phyloP scores from a whole-genome alignment of 371 early-diverging fungal genomes.

The Mucor mucedo region DNA sequence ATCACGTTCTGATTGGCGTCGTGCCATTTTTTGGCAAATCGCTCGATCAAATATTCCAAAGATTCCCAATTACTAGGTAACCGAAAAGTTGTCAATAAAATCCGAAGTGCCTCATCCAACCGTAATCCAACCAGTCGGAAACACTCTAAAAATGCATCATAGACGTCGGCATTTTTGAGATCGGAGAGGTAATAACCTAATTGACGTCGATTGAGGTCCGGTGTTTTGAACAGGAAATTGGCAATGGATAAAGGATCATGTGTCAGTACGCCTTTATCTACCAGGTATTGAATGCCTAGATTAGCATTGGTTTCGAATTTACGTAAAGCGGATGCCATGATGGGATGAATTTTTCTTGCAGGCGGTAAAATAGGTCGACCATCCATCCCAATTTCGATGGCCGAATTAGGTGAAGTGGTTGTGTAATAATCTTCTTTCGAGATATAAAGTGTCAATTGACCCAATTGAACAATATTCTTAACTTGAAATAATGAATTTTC shows the following conservation, averaged over 20 bases:
- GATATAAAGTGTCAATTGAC: conserved; percentile 56
- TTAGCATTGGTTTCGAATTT: conserved; percentile 76
- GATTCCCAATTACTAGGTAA: conserved; percentile 76
- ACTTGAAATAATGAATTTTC: conserved; percentile 65
- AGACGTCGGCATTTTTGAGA: conserved; percentile 61
- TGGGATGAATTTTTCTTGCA: conserved; percentile 63
- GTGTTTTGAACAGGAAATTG: conserved; percentile 81
- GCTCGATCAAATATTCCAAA: conserved; percentile 80
- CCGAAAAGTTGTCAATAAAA: conserved; percentile 73
- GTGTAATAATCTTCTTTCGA: conserved; percentile 54
- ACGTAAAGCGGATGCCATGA: conserved; percentile 63
- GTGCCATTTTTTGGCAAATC: conserved; percentile 82
- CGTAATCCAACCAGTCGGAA: conserved; percentile 74
- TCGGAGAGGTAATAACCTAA: conserved; percentile 68
- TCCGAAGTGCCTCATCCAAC: conserved; percentile 83
- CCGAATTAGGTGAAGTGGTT: conserved; percentile 15
- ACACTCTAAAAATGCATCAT: conserved; percentile 77
- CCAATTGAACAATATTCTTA: conserved; percentile 64
- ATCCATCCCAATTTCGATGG: conserved; percentile 18
- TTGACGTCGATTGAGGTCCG: conserved; percentile 76
- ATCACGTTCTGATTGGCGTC: conserved; percentile 64
- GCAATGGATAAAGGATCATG: conserved; percentile 78
- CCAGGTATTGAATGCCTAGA: conserved; percentile 70
- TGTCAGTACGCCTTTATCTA: conserved; percentile 72
- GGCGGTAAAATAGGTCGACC: conserved; percentile 35